Percentiles rank a stretch among this genome's conserved stretches.
Evolutionary conservation across 2,329 filamentous ascomycete genomes (phyloP).

Genomic region (Alternaria triticimaculans): DNA sequence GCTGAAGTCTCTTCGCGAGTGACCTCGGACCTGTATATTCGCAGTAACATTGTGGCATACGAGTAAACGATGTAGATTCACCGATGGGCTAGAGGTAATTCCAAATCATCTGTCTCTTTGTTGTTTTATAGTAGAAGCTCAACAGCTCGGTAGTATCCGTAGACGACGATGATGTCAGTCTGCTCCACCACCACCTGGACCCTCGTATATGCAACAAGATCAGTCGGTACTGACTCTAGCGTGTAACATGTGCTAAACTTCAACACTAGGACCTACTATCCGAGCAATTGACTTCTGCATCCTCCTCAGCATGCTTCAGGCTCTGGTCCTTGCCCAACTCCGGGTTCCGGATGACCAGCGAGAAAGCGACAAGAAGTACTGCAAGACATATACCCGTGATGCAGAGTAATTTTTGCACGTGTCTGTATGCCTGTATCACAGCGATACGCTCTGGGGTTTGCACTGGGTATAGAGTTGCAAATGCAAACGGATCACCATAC

Average conservation of each 20-base stretch:
- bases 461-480: conserved; percentile 46
- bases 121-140: background rate
- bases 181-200: background rate
- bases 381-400: conserved; percentile 61
- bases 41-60: background rate
- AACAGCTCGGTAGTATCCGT: background rate
- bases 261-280: background rate
- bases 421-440: conserved; percentile 54
- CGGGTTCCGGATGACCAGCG: conserved; percentile 55
- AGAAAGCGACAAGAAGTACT: conserved; percentile 55
- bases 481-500: conserved; percentile 54
- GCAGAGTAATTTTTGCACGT: conserved; percentile 57
- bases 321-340: conserved; percentile 56
- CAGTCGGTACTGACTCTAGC: background rate
- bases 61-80: background rate
- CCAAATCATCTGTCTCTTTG: background rate
- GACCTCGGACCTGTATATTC: background rate
- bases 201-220: background rate
- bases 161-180: background rate
- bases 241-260: background rate
- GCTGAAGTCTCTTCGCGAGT: background rate
- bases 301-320: conserved; percentile 50
- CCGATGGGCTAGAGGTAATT: background rate
- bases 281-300: background rate
- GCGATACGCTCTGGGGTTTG: conserved; percentile 55